A percentile compares a stretch with the other conserved stretches of the same genome.
phyloP scores from a whole-genome alignment of 1,284 basidiomycete genomes.

The Leccinum griseonigrum region DNA sequence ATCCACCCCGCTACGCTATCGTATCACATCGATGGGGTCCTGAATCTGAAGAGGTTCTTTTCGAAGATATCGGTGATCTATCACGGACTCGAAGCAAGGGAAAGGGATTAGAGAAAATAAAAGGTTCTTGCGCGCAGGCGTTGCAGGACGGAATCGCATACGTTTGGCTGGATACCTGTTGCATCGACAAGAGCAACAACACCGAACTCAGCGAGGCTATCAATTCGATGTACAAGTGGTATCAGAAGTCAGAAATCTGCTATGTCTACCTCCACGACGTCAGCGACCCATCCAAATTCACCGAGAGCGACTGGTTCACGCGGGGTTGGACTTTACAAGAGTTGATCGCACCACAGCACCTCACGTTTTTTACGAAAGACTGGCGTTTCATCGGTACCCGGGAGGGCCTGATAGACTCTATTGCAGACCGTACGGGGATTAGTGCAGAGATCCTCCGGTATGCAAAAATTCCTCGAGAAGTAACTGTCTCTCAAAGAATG shows the following conservation, averaged over 20 bases:
- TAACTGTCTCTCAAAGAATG: conserved; percentile 27
- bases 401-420: conserved; percentile 11
- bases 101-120: conserved; percentile 24
- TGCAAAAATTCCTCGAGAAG: conserved; percentile 7
- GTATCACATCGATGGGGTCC: conserved; percentile 23
- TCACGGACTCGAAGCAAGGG: conserved; percentile 11
- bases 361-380: conserved; percentile 26
- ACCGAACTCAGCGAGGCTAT: conserved; percentile 27
- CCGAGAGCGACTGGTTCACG: conserved; percentile 27
- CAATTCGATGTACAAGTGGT: conserved; percentile 33
- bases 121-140: conserved; percentile 19
- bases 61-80: conserved; percentile 23
- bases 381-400: conserved; percentile 25
- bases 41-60: conserved; percentile 24
- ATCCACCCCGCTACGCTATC: conserved; percentile 22
- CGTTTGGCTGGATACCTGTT: conserved; percentile 32
- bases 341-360: conserved; percentile 24
- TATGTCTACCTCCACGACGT: conserved; percentile 31
- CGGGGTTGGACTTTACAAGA: conserved; percentile 33
- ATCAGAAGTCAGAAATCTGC: conserved; percentile 21
- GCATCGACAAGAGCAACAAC: conserved; percentile 25
- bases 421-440: conserved; percentile 21
- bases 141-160: conserved; percentile 12
- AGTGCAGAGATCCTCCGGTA: conserved; percentile 12
- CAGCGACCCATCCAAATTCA: conserved; percentile 12